Evolutionary conservation across 2,329 filamentous ascomycete species (phyloP).

Genomic region (Pezicula rhizophila): DNA sequence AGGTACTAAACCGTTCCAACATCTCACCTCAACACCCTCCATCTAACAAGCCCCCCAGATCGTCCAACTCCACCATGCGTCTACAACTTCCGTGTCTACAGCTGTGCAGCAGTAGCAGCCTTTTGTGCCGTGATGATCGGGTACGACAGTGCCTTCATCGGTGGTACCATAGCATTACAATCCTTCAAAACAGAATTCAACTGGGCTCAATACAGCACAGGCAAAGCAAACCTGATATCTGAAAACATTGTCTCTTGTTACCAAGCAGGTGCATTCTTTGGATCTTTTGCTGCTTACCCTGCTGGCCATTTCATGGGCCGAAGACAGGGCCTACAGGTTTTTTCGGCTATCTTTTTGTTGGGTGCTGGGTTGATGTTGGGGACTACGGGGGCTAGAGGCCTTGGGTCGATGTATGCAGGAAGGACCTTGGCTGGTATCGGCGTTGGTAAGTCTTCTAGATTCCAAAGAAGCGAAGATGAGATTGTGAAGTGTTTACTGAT

Average conservation of each 20-base stretch:
- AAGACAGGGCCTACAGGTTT: conserved; percentile 54
- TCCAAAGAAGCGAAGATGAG: too few species aligned
- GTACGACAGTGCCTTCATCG: conserved; percentile 70
- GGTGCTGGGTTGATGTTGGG: conserved; percentile 68
- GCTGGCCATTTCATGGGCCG: conserved; percentile 62
- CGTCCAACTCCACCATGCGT: conserved; percentile 48
- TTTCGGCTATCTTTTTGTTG: conserved; percentile 56
- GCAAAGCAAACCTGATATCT: conserved; percentile 51
- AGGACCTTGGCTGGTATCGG: conserved; percentile 57
- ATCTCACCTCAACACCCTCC: conserved; percentile 23
- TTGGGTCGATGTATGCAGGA: conserved; percentile 55
- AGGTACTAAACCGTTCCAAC: conserved; percentile 35
- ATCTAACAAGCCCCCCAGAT: conserved; percentile 39
- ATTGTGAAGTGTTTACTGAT: too few species aligned
- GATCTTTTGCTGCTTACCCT: conserved; percentile 59
- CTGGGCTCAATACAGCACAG: conserved; percentile 35
- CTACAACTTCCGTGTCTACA: conserved; percentile 54
- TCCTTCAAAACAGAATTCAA: conserved; percentile 65
- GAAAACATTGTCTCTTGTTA: conserved; percentile 75
- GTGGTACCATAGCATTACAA: conserved; percentile 63
- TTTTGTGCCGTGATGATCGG: conserved; percentile 50
- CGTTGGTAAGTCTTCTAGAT: conserved; percentile 35
- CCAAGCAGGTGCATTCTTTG: conserved; percentile 78
- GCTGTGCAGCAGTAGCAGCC: conserved; percentile 46
- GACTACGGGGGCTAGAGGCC: conserved; percentile 50